phyloP scores from a whole-genome alignment of 2,329 filamentous ascomycete genomes.

The Xylaria sp. region DNA sequence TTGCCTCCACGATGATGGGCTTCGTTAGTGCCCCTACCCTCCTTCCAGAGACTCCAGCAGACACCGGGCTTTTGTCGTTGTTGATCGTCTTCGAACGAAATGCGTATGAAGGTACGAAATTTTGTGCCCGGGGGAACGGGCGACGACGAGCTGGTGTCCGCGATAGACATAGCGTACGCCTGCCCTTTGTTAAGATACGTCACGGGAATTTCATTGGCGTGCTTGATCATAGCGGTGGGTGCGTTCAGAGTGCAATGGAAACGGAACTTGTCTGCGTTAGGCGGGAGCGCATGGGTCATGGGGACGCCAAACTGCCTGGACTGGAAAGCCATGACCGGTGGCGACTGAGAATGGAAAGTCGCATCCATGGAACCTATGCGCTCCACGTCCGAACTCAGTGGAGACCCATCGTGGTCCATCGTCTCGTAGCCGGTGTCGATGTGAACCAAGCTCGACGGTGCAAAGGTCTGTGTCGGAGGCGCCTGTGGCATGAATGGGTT shows the following conservation, averaged over 20 bases:
- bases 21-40: constrained; percentile 94
- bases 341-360: constrained; percentile 69
- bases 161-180: constrained; percentile 85
- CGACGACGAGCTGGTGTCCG: constrained; percentile 76
- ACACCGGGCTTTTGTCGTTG: constrained; percentile 83
- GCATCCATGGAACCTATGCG: constrained; percentile 67
- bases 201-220: constrained; percentile 90
- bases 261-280: constrained; percentile 78
- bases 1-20: constrained; percentile 93
- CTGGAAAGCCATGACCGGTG: constrained; percentile 68
- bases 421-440: constrained; percentile 83
- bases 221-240: constrained; percentile 95
- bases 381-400: constrained; percentile 68
- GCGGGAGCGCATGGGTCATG: constrained; percentile 59
- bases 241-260: constrained; percentile 92
- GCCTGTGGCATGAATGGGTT: constrained; percentile 76
- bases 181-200: constrained; percentile 99
- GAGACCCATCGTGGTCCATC: constrained; percentile 78
- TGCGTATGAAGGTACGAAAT: constrained; percentile 91
- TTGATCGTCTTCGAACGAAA: constrained; percentile 96
- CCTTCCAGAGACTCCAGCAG: constrained; percentile 94
- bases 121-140: constrained; percentile 69
- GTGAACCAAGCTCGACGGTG: constrained; percentile 82
- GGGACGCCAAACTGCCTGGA: constrained; percentile 60
- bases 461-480: constrained; percentile 69